Evolutionary conservation across 805 yeast genomes (phyloP).

Genomic region (Diddensiella transvaalensis): DNA sequence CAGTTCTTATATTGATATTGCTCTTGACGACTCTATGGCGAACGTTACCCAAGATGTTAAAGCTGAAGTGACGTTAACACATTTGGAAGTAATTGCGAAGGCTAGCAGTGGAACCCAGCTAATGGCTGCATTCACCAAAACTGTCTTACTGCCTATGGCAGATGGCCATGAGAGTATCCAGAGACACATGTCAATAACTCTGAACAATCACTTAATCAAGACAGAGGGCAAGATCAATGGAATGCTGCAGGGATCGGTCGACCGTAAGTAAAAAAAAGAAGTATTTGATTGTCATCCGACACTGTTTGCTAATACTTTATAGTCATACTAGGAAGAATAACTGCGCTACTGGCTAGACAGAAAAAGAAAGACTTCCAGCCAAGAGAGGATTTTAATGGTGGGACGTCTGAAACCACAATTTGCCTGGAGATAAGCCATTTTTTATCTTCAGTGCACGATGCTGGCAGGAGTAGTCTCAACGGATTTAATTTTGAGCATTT

Average conservation of each 20-base stretch:
- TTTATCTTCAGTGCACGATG: constrained; percentile 42
- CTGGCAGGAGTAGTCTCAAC: constrained; percentile 38
- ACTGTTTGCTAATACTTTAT: background rate
- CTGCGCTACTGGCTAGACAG: constrained; percentile 56
- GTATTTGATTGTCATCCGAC: background rate
- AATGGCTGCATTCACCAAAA: constrained; percentile 67
- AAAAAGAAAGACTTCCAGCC: constrained; percentile 66
- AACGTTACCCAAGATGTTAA: constrained; percentile 32
- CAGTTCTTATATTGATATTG: constrained; percentile 66
- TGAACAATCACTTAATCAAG: constrained; percentile 56
- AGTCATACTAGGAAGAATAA: constrained; percentile 49
- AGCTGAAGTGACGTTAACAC: constrained; percentile 41
- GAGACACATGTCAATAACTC: constrained; percentile 54
- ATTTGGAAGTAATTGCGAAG: constrained; percentile 47
- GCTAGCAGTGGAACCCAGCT: constrained; percentile 61
- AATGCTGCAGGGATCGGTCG: constrained; percentile 57
- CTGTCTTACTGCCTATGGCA: constrained; percentile 72
- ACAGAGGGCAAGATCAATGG: constrained; percentile 65
- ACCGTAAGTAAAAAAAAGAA: constrained; percentile 21
- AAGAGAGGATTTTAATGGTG: constrained; percentile 30
- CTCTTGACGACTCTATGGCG: constrained; percentile 60
- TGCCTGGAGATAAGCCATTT: constrained; percentile 61
- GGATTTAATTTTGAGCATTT: constrained; percentile 50
- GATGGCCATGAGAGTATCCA: constrained; percentile 54
- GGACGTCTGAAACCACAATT: constrained; percentile 55